Evolutionary conservation across 2,329 filamentous ascomycete genomes (phyloP), one percentile per base, ranked within the genome.

Genomic region (Penicillium sp.): DNA sequence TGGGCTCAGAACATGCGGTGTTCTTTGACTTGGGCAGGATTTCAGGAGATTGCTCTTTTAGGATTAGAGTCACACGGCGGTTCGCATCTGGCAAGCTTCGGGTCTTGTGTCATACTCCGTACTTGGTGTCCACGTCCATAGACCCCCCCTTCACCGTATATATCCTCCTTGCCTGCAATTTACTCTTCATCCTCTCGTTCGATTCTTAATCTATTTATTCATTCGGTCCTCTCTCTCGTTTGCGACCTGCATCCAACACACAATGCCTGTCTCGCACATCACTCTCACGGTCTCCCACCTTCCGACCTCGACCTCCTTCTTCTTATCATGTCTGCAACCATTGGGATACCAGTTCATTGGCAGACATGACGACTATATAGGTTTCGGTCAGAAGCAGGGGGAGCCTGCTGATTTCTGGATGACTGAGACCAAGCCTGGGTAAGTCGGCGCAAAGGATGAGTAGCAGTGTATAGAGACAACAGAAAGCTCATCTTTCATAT

Each of bases 271-370:
- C 62, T 83, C 83, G 41, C 83, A 85, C 67, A 79, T 86, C 56
- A 84, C 83, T 56, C 77, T 87, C 57, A 85, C 83, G 36, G 91
- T 96, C 67, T 87, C 86, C 56, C 87, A 92, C 72, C 84, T 96
- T 50, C 84, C 90, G 50, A 85, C 87, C 34, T 89, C 91, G 3
- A 85, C 88, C 46, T 94, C 90, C 7, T 96, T 95, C 78, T 96
- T 91, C 74, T 83, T 92, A 21, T 83, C 88, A 58, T 81, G 91
- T 60, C 81, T 90, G 7, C 89, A 93, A 63, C 88, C 90, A 3
- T 81, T 96, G 21, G 89, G 89, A 36, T 86, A 95, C 57, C 82
- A 82, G 56, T 95, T 86, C 69, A 81, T 90, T 58, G 83, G 83
- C 52, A 77, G 83, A 54, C 79, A 82, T 68, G 82, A 83, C 48